A percentile compares a stretch with the other conserved stretches of the same genome.
Evolutionary conservation across 768 basidiomycete species (phyloP).

Genomic region (Trametes gibbosa): DNA sequence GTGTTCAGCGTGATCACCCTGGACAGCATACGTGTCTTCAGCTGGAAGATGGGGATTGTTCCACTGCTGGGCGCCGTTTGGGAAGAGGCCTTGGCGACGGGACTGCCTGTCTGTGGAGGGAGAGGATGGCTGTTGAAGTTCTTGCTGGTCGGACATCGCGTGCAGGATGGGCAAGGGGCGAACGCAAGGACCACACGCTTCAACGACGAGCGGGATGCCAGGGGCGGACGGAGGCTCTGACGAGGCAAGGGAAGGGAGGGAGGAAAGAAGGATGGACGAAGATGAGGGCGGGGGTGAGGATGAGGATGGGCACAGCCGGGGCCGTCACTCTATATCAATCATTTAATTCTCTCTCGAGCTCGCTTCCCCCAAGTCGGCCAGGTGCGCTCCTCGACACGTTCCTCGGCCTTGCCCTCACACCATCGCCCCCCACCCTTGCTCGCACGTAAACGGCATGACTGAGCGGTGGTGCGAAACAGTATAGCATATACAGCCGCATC

Average conservation of each 20-base stretch:
- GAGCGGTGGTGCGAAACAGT: neutral
- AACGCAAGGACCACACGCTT: neutral
- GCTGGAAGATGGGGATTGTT: constrained; percentile 3
- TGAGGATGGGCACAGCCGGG: neutral
- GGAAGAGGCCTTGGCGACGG: constrained; percentile 16
- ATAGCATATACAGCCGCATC: neutral
- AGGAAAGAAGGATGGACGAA: neutral
- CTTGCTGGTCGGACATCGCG: constrained; percentile 20
- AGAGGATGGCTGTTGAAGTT: constrained; percentile 3
- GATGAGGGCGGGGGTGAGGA: neutral
- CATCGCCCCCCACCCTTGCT: too few relatives aligned
- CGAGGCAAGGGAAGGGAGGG: neutral
- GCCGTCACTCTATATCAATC: too few relatives aligned
- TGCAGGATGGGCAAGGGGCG: neutral
- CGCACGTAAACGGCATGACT: neutral
- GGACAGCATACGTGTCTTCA: neutral
- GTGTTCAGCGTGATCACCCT: neutral
- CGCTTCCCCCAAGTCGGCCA: too few relatives aligned
- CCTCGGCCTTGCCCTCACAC: neutral
- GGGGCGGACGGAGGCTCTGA: neutral
- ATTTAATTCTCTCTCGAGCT: too few relatives aligned
- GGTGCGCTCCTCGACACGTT: too few relatives aligned
- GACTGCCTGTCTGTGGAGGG: constrained; percentile 13
- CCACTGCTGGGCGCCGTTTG: constrained; percentile 12
- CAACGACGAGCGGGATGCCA: neutral